Conservation (phyloP, 495 filamentous ascomycete genomes). For the Lophiotrema nucula region DNA sequence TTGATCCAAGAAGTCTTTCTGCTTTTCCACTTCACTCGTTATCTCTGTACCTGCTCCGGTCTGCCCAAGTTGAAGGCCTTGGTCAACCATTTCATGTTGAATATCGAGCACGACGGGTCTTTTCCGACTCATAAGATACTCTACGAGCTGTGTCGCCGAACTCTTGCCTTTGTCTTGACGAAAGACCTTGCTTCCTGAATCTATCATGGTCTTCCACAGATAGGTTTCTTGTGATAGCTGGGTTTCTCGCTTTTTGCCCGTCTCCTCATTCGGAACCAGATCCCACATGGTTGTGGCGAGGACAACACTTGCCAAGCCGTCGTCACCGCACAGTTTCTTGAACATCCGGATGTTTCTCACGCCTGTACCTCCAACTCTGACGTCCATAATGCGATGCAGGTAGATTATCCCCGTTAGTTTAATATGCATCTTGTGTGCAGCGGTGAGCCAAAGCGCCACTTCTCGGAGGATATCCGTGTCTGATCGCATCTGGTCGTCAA, state of each 20-base stretch:
- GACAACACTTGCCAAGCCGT: not conserved
- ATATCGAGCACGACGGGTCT: not conserved
- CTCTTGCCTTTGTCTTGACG: not conserved
- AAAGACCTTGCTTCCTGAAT: not conserved
- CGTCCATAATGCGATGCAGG: conserved; percentile 5
- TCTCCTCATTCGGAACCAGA: not conserved
- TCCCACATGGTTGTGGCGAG: conserved; percentile 8
- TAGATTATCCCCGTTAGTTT: conserved; percentile 2
- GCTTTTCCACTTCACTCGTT: not conserved
- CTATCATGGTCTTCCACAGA: not conserved
- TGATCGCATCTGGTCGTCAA: not conserved
- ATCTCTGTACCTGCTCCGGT: not conserved
- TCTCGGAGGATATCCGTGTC: conserved; percentile 3
- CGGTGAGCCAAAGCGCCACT: not conserved
- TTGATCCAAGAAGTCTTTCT: not conserved
- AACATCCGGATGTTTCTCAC: conserved; percentile 1
- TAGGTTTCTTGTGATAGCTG: not conserved
- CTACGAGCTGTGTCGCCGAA: not conserved
- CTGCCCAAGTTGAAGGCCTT: not conserved
- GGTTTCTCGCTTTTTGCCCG: not conserved
- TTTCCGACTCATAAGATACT: not conserved
- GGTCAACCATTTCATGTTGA: conserved; percentile 3
- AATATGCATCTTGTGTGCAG: not conserved
- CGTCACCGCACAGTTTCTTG: conserved; percentile 4
- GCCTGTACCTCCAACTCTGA: not conserved